Conservation (phyloP, 345 rosid species). For the Melastoma malabathricum region DNA sequence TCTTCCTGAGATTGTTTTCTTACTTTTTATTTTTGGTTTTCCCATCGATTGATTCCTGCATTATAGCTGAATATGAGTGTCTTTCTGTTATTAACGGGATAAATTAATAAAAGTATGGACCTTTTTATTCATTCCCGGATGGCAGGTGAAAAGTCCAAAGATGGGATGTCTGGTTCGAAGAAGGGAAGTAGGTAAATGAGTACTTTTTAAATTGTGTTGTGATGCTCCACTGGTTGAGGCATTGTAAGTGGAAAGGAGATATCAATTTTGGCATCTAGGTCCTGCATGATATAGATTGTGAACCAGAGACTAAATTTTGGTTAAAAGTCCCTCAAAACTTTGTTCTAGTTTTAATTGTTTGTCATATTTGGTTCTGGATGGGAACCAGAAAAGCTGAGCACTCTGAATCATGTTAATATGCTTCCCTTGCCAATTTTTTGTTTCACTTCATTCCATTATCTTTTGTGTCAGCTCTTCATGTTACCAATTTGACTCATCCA, state of each 20-base stretch:
- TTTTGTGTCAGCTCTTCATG: too few relatives aligned
- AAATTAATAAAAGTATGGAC: conserved; percentile 85
- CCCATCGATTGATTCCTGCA: conserved; percentile 15
- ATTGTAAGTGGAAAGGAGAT: conserved; percentile 20
- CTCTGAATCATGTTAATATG: too few relatives aligned
- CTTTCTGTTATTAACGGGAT: conserved; percentile 36
- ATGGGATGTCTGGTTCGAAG: conserved; percentile 96
- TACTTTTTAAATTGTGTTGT: conserved; percentile 51
- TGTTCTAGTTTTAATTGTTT: too few relatives aligned
- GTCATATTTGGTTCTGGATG: too few relatives aligned
- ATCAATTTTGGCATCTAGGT: conserved; percentile 13
- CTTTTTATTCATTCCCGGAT: conserved; percentile 94
- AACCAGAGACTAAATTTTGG: neutral
- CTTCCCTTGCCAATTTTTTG: too few relatives aligned
- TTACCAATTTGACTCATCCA: too few relatives aligned
- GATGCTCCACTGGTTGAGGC: conserved; percentile 26
- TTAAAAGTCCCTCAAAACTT: too few relatives aligned
- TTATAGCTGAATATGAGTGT: conserved; percentile 46
- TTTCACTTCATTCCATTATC: too few relatives aligned
- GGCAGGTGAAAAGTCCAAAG: conserved; percentile 99
- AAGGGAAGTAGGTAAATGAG: conserved; percentile 99
- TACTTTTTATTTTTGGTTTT: conserved; percentile 3
- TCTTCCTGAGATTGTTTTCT: conserved; percentile 6
- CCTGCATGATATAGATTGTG: conserved; percentile 1
- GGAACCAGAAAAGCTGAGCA: too few relatives aligned